Evolutionary conservation across 352 stramenopile genomes (phyloP), one percentile per base, ranked within the genome.

Genomic region (Phytophthora cryptogea): DNA sequence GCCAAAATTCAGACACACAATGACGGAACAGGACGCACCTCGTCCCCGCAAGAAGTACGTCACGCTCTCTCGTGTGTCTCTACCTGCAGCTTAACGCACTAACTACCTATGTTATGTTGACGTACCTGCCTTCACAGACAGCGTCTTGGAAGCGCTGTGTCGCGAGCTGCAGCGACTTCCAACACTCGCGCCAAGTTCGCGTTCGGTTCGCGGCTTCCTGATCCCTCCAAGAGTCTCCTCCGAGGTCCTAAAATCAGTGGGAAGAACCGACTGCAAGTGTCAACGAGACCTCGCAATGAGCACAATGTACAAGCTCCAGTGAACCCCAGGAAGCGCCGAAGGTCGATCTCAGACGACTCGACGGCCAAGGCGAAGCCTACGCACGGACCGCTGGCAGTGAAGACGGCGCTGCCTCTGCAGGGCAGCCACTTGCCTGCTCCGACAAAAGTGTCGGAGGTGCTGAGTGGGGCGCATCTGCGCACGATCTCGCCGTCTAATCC

Each of bases 41-140:
- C 65, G 54, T 40, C 45, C 54, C 54, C 60, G 40, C 51, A 74
- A 74, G 50, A 70, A 70, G 66, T 74, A 52, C 40, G 60, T 35
- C 20, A 55, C 8, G 41, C 16, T 42, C 5, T 32, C 16, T 43
- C 26, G 11, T 20, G 2, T 26, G 16, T 39, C 5, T 3, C 13
- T 8, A 2, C 8, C 26, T n/a, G 26, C 5, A 20, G 11, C 7
- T 27, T 2, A 46, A 11, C 7, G 13, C 4, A 51, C 4, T 33
- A 2, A 20, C 20, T 23, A 37, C 42, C 51, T 8, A 59, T 17
- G 8, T 36, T 48, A 3, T 4, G 26, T 27, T 55, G 5, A 1
- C 17, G 9, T 62, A 8, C 49, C 8, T 7, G 41, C 11, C 33
- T 47, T 30, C 41, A 2, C 37, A 74, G 66, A 63, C 59, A 61